These are phyloP conservation scores for Aspergillus sclerotialis DNA, from an alignment of 2,329 filamentous ascomycete species.

Conservation along the genomic window DNA sequence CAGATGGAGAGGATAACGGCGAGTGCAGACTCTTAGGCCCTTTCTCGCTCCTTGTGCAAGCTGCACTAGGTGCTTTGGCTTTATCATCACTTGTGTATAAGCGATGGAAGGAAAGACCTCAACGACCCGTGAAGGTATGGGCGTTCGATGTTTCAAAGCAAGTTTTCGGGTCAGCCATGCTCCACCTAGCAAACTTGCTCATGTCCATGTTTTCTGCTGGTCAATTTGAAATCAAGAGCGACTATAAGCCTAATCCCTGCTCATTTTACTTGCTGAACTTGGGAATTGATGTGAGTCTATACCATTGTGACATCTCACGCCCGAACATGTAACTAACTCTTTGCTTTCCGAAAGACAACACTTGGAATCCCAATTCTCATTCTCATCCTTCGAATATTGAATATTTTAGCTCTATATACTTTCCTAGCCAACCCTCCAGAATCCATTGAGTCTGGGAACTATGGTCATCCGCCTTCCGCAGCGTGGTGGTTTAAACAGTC, in stretches of 20 bases:
- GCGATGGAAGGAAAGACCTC: constrained; percentile 83
- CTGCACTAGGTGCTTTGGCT: constrained; percentile 74
- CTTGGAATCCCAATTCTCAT: constrained; percentile 94
- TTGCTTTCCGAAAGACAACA: constrained; percentile 61
- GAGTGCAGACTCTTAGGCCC: constrained; percentile 84
- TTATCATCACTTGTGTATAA: constrained; percentile 86
- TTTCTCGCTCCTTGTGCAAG: constrained; percentile 87
- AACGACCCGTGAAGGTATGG: constrained; percentile 92
- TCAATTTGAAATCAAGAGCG: constrained; percentile 50
- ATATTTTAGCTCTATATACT: constrained; percentile 64
- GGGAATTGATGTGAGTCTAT: constrained; percentile 76
- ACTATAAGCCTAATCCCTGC: constrained; percentile 80
- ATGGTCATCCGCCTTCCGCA: constrained; percentile 71
- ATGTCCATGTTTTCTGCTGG: constrained; percentile 95
- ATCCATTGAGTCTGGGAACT: constrained; percentile 89
- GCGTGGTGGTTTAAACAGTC: constrained; percentile 97
- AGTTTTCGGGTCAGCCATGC: constrained; percentile 83
- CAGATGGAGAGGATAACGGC: constrained; percentile 49
- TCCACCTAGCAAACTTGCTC: constrained; percentile 87
- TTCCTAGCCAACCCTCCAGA: constrained; percentile 72
- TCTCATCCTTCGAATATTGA: constrained; percentile 71
- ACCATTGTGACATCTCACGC: not conserved
- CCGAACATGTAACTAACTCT: constrained; percentile 1
- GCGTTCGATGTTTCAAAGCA: constrained; percentile 97
- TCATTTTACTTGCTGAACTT: constrained; percentile 94